Evolutionary conservation across 1,284 basidiomycete genomes (phyloP).

Genomic region (Ceratobasidium sp.): DNA sequence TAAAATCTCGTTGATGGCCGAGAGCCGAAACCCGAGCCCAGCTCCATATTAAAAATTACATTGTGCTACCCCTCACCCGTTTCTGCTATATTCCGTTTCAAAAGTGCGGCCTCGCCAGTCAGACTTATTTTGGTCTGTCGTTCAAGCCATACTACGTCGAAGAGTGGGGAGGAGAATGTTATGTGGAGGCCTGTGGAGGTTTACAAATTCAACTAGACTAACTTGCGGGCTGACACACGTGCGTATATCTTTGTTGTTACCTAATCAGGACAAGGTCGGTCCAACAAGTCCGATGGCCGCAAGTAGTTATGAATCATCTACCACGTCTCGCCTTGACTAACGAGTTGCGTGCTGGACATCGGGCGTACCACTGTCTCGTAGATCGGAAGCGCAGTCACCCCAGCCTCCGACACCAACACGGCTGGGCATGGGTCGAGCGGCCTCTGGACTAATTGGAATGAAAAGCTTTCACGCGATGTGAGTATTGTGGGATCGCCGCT

Average conservation of each 20-base stretch:
- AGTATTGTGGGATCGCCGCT: too few relatives aligned
- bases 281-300: conserved; percentile 18
- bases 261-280: background rate
- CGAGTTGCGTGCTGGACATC: background rate
- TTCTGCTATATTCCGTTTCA: background rate
- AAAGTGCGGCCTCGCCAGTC: background rate
- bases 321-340: background rate
- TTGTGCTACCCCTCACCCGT: background rate
- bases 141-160: background rate
- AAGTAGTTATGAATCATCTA: background rate
- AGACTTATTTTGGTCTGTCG: background rate
- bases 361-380: background rate
- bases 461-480: background rate
- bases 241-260: background rate
- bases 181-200: conserved; percentile 26
- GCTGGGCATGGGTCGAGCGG: background rate
- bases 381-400: background rate
- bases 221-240: conserved; percentile 6
- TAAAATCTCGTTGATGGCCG: conserved; percentile 2
- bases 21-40: background rate
- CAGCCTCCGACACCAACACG: background rate
- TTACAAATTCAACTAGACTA: background rate
- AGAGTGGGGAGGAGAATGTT: background rate
- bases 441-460: too few relatives aligned
- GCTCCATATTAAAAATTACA: background rate